Conservation (phyloP, 495 filamentous ascomycete genomes). For the Aspergillus coremiiformis region DNA sequence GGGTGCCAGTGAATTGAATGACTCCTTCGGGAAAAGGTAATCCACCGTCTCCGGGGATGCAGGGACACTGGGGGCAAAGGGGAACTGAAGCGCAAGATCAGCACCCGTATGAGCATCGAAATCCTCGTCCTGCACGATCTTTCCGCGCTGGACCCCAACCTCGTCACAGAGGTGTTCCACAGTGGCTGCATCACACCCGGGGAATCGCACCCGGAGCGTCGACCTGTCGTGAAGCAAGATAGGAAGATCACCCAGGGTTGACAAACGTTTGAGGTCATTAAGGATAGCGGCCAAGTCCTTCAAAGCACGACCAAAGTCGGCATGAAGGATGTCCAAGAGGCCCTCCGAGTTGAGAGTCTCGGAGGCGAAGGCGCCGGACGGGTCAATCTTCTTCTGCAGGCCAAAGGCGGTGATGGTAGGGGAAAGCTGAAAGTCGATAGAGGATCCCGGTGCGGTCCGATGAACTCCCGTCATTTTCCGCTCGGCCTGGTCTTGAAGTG, state of each 20-base stretch:
- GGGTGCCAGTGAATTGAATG: slow-evolving; percentile 18
- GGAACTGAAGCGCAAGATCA: slow-evolving; percentile 72
- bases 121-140: slow-evolving; percentile 69
- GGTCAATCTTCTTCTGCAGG: slow-evolving; percentile 25
- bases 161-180: slow-evolving; percentile 83
- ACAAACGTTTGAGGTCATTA: slow-evolving; percentile 71
- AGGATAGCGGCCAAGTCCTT: slow-evolving; percentile 74
- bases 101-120: slow-evolving; percentile 57
- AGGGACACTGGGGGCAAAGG: slow-evolving; percentile 63
- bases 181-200: slow-evolving; percentile 77
- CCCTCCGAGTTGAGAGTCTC: slow-evolving; percentile 65
- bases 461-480: slow-evolving; percentile 50
- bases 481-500: slow-evolving; percentile 60
- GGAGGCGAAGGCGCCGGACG: slow-evolving; percentile 22
- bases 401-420: slow-evolving; percentile 82
- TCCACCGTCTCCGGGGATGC: slow-evolving; percentile 28
- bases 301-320: slow-evolving; percentile 81
- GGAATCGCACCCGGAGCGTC: slow-evolving; percentile 74
- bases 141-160: slow-evolving; percentile 68
- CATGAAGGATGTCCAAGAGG: slow-evolving; percentile 74
- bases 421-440: slow-evolving; percentile 74
- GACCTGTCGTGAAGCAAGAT: slow-evolving; percentile 57
- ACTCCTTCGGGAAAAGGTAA: slow-evolving; percentile 26
- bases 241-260: slow-evolving; percentile 73
- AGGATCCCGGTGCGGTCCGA: slow-evolving; percentile 60